Percentiles rank a stretch among this genome's conserved stretches.
Evolutionary conservation across 805 yeast genomes (phyloP).

Genomic region (Crinitomyces ghanaensis): DNA sequence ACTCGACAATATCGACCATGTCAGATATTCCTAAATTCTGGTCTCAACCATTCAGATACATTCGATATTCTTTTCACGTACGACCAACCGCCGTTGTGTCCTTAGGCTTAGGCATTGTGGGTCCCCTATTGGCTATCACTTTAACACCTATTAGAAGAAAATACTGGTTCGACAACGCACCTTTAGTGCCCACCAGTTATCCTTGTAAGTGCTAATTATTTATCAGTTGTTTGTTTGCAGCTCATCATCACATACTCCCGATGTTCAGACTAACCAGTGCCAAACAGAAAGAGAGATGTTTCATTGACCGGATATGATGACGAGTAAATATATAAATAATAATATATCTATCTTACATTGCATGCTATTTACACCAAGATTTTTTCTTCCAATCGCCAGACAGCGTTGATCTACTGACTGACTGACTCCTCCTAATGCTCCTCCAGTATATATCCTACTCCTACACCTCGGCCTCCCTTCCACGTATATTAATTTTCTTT

Average conservation of each 20-base stretch:
- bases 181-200: conserved; percentile 45
- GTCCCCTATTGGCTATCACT: conserved; percentile 50
- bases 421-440: too few relatives aligned
- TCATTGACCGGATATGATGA: conserved; percentile 27
- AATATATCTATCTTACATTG: too few relatives aligned
- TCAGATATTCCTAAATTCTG: conserved; percentile 22
- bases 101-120: conserved; percentile 50
- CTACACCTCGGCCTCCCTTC: too few relatives aligned
- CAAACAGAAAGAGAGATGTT: conserved; percentile 19
- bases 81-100: conserved; percentile 66
- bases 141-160: conserved; percentile 62
- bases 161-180: conserved; percentile 52
- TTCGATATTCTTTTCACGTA: conserved; percentile 61
- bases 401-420: too few relatives aligned
- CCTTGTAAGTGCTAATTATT: conserved; percentile 35
- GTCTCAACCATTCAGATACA: conserved; percentile 24
- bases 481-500: too few relatives aligned
- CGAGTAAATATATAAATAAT: conserved; percentile 11
- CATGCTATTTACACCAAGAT: too few relatives aligned
- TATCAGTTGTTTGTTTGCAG: conserved; percentile 11
- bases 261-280: conserved; percentile 14
- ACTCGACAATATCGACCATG: conserved; percentile 3
- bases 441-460: too few relatives aligned
- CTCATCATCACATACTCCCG: conserved; percentile 1
- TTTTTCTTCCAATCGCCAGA: too few relatives aligned